A percentile compares a stretch with the other conserved stretches of the same genome.
phyloP scores from a whole-genome alignment of 2,329 filamentous ascomycete genomes.

The Cadophora sp. region DNA sequence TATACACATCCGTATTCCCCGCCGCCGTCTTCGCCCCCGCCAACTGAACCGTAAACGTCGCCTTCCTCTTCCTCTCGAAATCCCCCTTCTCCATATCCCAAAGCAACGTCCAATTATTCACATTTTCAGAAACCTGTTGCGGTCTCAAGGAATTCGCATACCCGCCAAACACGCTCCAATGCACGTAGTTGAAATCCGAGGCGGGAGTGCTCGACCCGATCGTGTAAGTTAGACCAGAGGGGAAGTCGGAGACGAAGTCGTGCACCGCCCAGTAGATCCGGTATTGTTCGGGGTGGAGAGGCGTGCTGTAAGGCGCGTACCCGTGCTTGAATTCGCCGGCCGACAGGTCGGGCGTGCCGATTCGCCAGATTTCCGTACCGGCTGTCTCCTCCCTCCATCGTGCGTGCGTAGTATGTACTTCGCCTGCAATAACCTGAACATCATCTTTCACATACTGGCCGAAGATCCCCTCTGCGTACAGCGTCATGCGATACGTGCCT shows the following conservation, averaged over 20 bases:
- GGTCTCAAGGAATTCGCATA: conserved; percentile 55
- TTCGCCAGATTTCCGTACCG: conserved; percentile 66
- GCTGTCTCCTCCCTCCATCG: conserved; percentile 61
- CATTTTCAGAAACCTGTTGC: conserved; percentile 51
- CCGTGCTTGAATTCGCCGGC: conserved; percentile 67
- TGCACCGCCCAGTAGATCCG: conserved; percentile 66
- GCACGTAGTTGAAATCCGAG: conserved; percentile 66
- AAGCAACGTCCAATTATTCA: conserved; percentile 66
- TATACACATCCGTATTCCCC: conserved; percentile 66
- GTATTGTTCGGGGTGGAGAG: conserved; percentile 62
- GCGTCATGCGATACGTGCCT: conserved; percentile 65
- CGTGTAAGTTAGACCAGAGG: conserved; percentile 61
- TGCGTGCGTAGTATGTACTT: conserved; percentile 48
- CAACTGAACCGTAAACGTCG: conserved; percentile 67
- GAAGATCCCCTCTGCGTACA: conserved; percentile 68
- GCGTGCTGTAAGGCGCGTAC: conserved; percentile 53
- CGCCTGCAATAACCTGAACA: conserved; percentile 49
- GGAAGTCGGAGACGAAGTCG: conserved; percentile 66
- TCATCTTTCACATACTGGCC: conserved; percentile 63
- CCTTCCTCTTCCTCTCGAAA: conserved; percentile 51
- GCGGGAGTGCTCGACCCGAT: conserved; percentile 58
- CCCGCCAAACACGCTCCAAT: conserved; percentile 69
- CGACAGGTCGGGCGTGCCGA: conserved; percentile 67
- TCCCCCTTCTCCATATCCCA: conserved; percentile 55
- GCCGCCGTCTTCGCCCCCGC: conserved; percentile 67